phyloP scores from a whole-genome alignment of 192 early-diverging fungal species.

The Phycomyces blakesleeanus region DNA sequence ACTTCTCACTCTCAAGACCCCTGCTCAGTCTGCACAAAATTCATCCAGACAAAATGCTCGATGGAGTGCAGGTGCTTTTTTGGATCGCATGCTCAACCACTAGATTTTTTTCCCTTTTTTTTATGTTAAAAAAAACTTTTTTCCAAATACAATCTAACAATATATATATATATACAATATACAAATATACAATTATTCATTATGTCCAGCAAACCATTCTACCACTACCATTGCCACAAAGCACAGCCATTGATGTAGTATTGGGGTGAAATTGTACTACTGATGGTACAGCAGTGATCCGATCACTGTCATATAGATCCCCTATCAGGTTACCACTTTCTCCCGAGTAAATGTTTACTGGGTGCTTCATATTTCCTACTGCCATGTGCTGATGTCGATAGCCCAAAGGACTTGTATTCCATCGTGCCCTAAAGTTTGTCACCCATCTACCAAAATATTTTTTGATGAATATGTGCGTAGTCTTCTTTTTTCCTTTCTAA shows the following conservation, averaged over 20 bases:
- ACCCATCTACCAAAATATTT: conserved; percentile 48
- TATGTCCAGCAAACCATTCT: conserved; percentile 54
- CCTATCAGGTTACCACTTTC: conserved; percentile 48
- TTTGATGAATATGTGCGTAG: too few relatives aligned
- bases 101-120: background rate
- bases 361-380: conserved; percentile 66
- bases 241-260: conserved; percentile 36
- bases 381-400: conserved; percentile 41
- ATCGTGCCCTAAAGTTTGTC: conserved; percentile 58
- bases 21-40: background rate
- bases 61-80: conserved; percentile 16
- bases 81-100: conserved; percentile 14
- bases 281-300: conserved; percentile 55
- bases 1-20: background rate
- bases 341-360: conserved; percentile 57
- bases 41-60: background rate
- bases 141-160: background rate
- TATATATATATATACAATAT: too few relatives aligned
- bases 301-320: conserved; percentile 41
- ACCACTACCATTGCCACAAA: conserved; percentile 56
- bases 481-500: too few relatives aligned
- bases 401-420: conserved; percentile 41
- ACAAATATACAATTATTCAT: too few relatives aligned
- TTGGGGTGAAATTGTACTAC: conserved; percentile 62
- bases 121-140: too few relatives aligned